Percentiles rank a stretch among this genome's conserved stretches.
Evolutionary conservation across 768 basidiomycete species (phyloP).

Genomic region (Serendipita vermifera): DNA sequence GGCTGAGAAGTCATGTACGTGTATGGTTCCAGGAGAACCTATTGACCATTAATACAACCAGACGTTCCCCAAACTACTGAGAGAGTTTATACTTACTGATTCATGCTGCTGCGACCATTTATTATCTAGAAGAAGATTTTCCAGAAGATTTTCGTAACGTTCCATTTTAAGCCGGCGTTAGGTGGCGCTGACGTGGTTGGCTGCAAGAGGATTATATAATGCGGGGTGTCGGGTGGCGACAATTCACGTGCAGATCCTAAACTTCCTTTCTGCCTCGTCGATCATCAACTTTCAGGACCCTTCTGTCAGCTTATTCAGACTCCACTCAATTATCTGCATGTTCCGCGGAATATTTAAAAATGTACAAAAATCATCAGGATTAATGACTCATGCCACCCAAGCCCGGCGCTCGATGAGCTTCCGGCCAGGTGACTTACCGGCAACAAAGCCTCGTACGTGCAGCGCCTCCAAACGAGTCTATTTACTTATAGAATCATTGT

Average conservation of each 20-base stretch:
- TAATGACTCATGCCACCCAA: background rate
- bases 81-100: slow-evolving; percentile 5
- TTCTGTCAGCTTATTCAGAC: no score
- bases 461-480: background rate
- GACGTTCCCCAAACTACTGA: background rate
- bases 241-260: background rate
- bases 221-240: no score
- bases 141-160: slow-evolving; percentile 12
- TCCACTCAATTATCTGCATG: no score
- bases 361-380: no score
- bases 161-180: slow-evolving; percentile 1
- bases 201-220: no score
- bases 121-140: background rate
- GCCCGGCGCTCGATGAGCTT: background rate
- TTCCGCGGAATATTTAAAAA: no score
- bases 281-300: no score
- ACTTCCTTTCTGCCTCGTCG: no score
- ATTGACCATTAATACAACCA: background rate
- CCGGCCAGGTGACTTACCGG: background rate
- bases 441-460: background rate
- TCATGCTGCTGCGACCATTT: slow-evolving; percentile 11
- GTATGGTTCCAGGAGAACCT: slow-evolving; percentile 73
- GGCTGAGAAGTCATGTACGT: slow-evolving; percentile 70
- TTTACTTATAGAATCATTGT: background rate
- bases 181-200: background rate